A percentile compares a stretch with the other conserved stretches of the same genome.
Evolutionary conservation across 176 grass and related monocot species (phyloP).

Genomic region (Cenchrus fungigraminus): DNA sequence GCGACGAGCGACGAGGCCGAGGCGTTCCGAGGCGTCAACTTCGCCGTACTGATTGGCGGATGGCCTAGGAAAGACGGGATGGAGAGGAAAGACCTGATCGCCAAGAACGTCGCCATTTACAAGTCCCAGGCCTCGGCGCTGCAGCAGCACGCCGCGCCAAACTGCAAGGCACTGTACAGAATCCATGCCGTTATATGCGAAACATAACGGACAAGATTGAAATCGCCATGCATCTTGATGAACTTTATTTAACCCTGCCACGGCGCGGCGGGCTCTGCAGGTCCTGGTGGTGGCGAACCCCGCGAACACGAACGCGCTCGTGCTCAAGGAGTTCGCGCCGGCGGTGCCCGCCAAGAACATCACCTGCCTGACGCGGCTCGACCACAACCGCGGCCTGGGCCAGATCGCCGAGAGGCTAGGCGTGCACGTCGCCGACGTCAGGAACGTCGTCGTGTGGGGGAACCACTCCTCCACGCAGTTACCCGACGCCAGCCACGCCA

Average conservation of each 20-base stretch:
- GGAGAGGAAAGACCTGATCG: constrained; percentile 74
- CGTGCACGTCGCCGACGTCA: constrained; percentile 58
- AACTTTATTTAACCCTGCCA: background rate
- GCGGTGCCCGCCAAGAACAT: constrained; percentile 77
- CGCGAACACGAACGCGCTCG: constrained; percentile 79
- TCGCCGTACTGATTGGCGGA: constrained; percentile 71
- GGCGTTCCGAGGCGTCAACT: constrained; percentile 65
- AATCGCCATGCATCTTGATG: background rate
- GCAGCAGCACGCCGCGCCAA: constrained; percentile 64
- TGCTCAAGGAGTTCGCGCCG: constrained; percentile 68
- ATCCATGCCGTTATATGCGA: background rate
- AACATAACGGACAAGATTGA: background rate
- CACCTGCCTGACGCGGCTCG: constrained; percentile 85
- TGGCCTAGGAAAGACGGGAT: constrained; percentile 69
- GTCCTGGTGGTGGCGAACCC: constrained; percentile 85
- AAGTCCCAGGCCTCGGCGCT: constrained; percentile 64
- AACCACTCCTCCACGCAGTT: constrained; percentile 89
- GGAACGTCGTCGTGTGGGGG: constrained; percentile 80
- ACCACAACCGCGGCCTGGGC: constrained; percentile 80
- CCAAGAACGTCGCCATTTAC: constrained; percentile 75
- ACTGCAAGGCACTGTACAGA: constrained; percentile 63
- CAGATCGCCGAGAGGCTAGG: constrained; percentile 67
- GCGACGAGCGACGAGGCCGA: constrained; percentile 57
- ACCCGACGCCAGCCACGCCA: constrained; percentile 75
- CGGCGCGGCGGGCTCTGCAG: constrained; percentile 23